phyloP scores from a whole-genome alignment of 345 rosid species.

The Nephelium lappaceum region DNA sequence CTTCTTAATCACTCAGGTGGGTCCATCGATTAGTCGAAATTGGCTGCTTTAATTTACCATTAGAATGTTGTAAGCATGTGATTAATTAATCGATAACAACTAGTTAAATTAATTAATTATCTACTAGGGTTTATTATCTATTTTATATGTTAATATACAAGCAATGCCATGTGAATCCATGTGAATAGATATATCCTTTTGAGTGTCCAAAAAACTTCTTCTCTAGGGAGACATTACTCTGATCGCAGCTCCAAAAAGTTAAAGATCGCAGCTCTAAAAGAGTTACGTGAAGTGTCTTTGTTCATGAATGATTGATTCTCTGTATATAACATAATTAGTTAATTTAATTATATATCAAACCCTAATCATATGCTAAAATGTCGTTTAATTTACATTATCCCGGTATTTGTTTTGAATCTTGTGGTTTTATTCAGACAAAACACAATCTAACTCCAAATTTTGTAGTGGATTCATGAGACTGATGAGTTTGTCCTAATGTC shows the following conservation, averaged over 20 bases:
- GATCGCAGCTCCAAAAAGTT: slow-evolving; percentile 17
- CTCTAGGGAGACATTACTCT: slow-evolving; percentile 17
- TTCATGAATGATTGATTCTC: not conserved
- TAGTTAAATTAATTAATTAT: not conserved
- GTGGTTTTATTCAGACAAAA: not conserved
- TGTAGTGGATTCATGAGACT: not conserved
- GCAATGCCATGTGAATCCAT: slow-evolving; percentile 57
- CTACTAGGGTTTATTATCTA: slow-evolving; percentile 8
- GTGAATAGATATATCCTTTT: slow-evolving; percentile 44
- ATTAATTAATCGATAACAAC: slow-evolving; percentile 4
- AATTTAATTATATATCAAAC: slow-evolving; percentile 13
- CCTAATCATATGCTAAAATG: not conserved
- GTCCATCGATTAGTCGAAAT: slow-evolving; percentile 25
- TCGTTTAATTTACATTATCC: not conserved
- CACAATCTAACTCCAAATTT: not conserved
- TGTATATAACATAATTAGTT: not conserved
- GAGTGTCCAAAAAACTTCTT: slow-evolving; percentile 27
- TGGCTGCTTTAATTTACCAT: slow-evolving; percentile 30
- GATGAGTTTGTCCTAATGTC: not conserved
- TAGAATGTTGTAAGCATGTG: slow-evolving; percentile 36
- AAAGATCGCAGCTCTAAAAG: slow-evolving; percentile 1
- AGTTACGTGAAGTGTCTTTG: slow-evolving; percentile 22
- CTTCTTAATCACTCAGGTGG: slow-evolving; percentile 27
- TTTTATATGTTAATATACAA: not conserved
- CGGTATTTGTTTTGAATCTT: not conserved